Evolutionary conservation across 768 basidiomycete genomes (phyloP).

Genomic region (Tulasnella sp.): DNA sequence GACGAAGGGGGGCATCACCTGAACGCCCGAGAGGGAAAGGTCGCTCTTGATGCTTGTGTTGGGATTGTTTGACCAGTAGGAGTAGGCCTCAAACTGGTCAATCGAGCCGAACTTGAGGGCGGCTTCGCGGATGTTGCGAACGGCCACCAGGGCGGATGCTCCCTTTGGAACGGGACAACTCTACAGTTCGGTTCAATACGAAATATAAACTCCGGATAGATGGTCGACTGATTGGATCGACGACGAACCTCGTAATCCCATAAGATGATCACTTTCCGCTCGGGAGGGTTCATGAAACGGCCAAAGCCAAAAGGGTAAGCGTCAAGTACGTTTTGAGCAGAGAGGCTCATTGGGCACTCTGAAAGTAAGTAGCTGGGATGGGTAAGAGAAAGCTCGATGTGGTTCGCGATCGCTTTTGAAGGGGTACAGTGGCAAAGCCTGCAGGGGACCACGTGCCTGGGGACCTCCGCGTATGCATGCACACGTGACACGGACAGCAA

Average conservation of each 20-base stretch:
- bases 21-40: neutral
- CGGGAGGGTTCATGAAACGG: neutral
- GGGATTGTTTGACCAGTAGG: neutral
- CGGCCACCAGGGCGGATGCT: neutral
- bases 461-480: neutral
- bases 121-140: neutral
- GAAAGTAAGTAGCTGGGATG: neutral
- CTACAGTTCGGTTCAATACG: neutral
- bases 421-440: neutral
- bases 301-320: neutral
- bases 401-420: neutral
- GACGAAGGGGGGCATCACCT: neutral
- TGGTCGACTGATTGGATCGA: neutral
- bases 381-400: neutral
- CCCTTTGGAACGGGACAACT: neutral
- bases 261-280: neutral
- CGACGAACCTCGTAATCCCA: neutral
- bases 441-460: neutral
- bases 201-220: neutral
- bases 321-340: neutral
- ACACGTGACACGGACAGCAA: neutral
- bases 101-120: conserved; percentile 6
- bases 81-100: neutral
- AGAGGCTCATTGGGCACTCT: neutral
- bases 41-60: neutral